Base-by-base conservation (phyloP, 768 basidiomycete genomes). In the Russula griseocarnosa region DNA sequence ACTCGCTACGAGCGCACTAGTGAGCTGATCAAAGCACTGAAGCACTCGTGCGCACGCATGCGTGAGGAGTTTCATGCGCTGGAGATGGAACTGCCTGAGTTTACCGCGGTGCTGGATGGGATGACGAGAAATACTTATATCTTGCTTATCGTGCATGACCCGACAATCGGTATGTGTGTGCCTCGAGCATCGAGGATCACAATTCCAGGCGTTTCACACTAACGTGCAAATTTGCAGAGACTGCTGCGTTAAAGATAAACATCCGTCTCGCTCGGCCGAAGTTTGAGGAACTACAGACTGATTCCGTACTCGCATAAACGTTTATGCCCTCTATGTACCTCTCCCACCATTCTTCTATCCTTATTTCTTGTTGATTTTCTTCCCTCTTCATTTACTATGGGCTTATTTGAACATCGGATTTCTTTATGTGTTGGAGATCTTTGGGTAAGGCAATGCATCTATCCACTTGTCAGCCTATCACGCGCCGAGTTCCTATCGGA, bases 1-100 rank as follows among this genome's bases (percentile, higher is more conserved):
- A 88, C 85, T 63, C 85, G 91, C 30, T 91, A 92, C 72, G 91
- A 92, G 74, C 86, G 90, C 49, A 92, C 91, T 22, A 91, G 89
- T 11, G 94, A 98, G 75, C 83, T 97, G 64, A 88, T 99, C 77
- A 98, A 98, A 76, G 86, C 88, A 3, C 98, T 98, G 80, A 94
- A 96, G 71, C 86, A 92, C 69, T 88, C 91, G 22, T 97, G 94
- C 74, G 84, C 89, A 61, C 91, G 87, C 50, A 80, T 92, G 36
- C 84, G 88, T 22, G 88, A 91, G 70, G 92, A 94, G 65, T 95
- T 95, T 71, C 83, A 88, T 65, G 85, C 88, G 6, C 80, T 95
- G 32, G 90, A 94, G 76, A 86, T 96, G 84, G 90, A 93, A 70
- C 80, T 92, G 11, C 79, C 83, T 46, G 86, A 91, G 67, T 95